Evolutionary conservation across 176 grass and related monocot genomes (phyloP), one percentile per base, ranked within the genome.

Genomic region (Phoenix roebelenii): DNA sequence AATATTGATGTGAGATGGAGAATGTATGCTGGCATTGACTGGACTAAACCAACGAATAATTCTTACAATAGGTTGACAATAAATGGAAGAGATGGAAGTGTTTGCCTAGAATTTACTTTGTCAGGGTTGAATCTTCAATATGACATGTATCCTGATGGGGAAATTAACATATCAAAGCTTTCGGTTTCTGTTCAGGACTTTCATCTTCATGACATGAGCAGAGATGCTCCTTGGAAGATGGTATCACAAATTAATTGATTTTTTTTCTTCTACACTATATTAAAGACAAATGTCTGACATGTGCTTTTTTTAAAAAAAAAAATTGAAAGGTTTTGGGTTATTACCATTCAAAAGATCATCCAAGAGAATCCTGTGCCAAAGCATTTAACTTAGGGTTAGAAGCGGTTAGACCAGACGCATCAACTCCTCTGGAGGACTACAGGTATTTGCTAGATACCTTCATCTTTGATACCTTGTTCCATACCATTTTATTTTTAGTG

Each of bases 401-500:
- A 73, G 76, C 84, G 73, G 88, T 98, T 28, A 91, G 84, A 53
- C 87, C 93, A 0, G 84, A 98, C 56, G 87, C 87, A 57, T 65
- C 55, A 58, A 80, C 65, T 76, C 93, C 93, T 80, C 68, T 98
- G 58, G 93, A 98, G 80, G 93, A 92, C 30, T 98, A 98, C 76
- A 98, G 93, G 93, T 91, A 73, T 54, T 55, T 55, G 52, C 22
- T n/a, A 55, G 18, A 23, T 22, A 35, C 14, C 15, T 55, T 68
- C 24, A 1, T 55, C 26, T 55, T 23, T 15, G 25, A 15, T 44
- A 44, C 10, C 35, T 44, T 44, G 10, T 12, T 44, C 9, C 35
- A 44, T 44, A 12, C 10, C 35, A 44, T 14, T 2, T 39, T 35
- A 9, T 44, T 44, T 10, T 44, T 44, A 44, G 35, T 44, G 35